A percentile compares a stretch with the other conserved stretches of the same genome.
Evolutionary conservation across 768 basidiomycete genomes (phyloP).

Genomic region (Neoboletus brunneissimus): DNA sequence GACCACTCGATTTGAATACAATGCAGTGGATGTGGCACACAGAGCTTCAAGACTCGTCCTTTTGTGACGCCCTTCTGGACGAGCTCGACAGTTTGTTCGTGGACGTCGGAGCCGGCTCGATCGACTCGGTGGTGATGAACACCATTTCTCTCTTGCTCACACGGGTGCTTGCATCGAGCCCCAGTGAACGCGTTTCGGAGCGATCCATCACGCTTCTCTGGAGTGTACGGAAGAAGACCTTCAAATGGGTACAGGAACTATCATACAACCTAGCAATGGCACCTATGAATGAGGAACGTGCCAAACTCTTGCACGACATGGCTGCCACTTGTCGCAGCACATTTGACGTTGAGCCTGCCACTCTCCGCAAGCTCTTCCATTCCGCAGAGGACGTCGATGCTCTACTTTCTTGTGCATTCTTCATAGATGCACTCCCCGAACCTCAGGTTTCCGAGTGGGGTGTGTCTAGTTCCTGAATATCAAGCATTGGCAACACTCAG

Average conservation of each 20-base stretch:
- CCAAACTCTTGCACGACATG: not conserved
- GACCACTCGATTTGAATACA: constrained; percentile 25
- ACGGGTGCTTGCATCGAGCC: not conserved
- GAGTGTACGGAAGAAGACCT: not conserved
- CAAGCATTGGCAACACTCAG: no score
- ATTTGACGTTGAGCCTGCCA: not conserved
- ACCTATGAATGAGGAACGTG: not conserved
- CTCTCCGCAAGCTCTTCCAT: constrained; percentile 3
- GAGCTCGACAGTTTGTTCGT: not conserved
- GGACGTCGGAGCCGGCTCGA: constrained; percentile 8
- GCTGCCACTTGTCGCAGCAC: not conserved
- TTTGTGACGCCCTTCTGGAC: not conserved
- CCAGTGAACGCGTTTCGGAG: not conserved
- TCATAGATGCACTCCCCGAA: constrained; percentile 13
- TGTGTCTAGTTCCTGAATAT: not conserved
- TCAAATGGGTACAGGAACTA: not conserved
- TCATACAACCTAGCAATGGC: not conserved
- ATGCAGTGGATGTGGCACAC: not conserved
- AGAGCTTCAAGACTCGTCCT: not conserved
- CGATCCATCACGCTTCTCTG: not conserved
- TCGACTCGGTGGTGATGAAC: constrained; percentile 24
- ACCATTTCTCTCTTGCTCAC: constrained; percentile 23
- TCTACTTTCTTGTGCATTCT: constrained; percentile 23
- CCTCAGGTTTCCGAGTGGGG: not conserved
- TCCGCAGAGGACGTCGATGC: constrained; percentile 14